Base-by-base conservation (phyloP, 495 filamentous ascomycete species). In the Penicillium goetzii region DNA sequence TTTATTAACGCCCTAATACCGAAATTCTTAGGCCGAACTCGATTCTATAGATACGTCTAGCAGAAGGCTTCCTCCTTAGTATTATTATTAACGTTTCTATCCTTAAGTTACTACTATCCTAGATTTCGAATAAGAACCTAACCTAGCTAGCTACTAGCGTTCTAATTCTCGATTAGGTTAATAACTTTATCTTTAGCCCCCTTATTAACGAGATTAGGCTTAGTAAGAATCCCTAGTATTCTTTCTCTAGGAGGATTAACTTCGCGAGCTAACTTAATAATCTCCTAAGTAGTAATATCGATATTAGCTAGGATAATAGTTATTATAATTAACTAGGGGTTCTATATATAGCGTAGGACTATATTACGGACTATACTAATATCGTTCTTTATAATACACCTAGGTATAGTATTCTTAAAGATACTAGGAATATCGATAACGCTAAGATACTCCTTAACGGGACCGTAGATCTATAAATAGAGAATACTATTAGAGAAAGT, bases 341-440 rank as follows among this genome's bases (percentile, higher is more conserved):
- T 81, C 28, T 66, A 65, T 62, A 88, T 88, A 49, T 89, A 88
- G 0, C 63, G 63, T 6, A 74, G 62, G 0, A 89, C 85, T 82
- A 90, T 83, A 6, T 80, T 74, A 45, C 67, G 71, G 0, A 88
- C 83, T 12, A 85, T 64, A 0, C 51, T 56, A 21, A 84, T 85
- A 45, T 87, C 80, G 0, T 69, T 64, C 54, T 85, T 85, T 67
- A 61, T 83, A 0, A 80, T 86, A 2, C 76, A n/a, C 2, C 82
- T 83, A 19, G 77, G 58, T 9, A 76, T 83, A 0, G 79, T 72
- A n/a, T 69, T 83, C n/a, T 79, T 81, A 70, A 90, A 89, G 11
- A 88, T 85, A 0, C 87, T 85, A 1, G 87, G 87, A 3, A 89
- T 79, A 64, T 90, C 85, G 45, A 89, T 84, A 1, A 90, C 74